phyloP scores from a whole-genome alignment of 1,284 basidiomycete genomes.

The Irpex rosettiformis region DNA sequence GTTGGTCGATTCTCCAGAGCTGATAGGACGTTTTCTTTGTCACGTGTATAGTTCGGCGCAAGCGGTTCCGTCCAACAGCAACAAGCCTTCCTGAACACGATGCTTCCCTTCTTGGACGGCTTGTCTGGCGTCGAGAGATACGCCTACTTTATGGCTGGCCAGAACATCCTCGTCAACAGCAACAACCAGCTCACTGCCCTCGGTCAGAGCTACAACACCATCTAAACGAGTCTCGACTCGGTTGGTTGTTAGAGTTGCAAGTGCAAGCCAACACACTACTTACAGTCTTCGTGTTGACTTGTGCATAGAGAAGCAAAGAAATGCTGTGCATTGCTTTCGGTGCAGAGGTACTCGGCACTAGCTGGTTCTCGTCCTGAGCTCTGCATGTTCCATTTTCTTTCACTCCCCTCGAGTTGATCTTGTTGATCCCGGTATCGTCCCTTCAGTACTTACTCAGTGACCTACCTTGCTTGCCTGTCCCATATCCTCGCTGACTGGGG shows the following conservation, averaged over 20 bases:
- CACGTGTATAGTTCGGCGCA: conserved; percentile 25
- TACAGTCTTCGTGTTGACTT: not conserved
- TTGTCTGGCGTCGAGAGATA: conserved; percentile 24
- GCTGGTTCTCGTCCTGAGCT: no score
- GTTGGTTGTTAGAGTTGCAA: no score
- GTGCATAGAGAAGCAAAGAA: no score
- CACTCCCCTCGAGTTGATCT: no score
- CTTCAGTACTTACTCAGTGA: no score
- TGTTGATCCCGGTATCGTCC: no score
- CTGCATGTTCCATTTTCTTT: no score
- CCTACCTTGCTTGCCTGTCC: no score
- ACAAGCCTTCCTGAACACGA: conserved; percentile 25
- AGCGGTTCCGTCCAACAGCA: conserved; percentile 22
- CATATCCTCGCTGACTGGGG: no score
- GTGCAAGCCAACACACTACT: conserved; percentile 15
- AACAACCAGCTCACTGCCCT: conserved; percentile 11
- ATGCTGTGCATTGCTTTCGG: no score
- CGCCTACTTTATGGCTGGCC: conserved; percentile 29
- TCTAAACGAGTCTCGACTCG: no score
- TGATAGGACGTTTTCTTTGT: not conserved
- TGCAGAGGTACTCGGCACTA: no score
- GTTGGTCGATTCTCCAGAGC: not conserved
- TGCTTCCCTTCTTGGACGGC: conserved; percentile 30
- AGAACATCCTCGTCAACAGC: conserved; percentile 23
- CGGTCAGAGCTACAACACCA: conserved; percentile 16